These are phyloP conservation scores for Petunia hybrid DNA, from an alignment of 305 asterid genomes.

Conservation along the genomic window DNA sequence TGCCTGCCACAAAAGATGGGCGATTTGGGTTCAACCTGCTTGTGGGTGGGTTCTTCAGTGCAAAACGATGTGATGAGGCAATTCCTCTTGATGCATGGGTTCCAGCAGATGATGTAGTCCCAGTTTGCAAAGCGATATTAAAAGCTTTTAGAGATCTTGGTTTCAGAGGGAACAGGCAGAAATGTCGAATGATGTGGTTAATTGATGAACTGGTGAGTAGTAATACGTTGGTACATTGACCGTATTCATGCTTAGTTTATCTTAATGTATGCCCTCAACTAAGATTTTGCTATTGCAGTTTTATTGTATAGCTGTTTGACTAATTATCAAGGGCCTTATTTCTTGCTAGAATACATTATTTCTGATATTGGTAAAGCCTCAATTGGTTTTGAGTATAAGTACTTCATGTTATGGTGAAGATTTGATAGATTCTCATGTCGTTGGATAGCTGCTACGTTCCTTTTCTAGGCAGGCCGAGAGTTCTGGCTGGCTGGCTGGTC, in stretches of 20 bases:
- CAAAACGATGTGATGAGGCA: constrained; percentile 95
- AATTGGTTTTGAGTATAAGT: too few relatives aligned
- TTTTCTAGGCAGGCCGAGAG: too few relatives aligned
- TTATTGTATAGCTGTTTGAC: background rate
- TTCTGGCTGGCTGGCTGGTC: background rate
- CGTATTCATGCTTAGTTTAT: background rate
- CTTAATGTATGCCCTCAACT: background rate
- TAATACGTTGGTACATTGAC: background rate
- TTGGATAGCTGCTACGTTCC: background rate
- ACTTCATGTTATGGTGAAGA: constrained; percentile 11
- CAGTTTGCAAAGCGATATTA: constrained; percentile 80
- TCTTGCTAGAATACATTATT: background rate
- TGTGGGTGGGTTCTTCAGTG: constrained; percentile 94
- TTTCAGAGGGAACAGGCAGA: constrained; percentile 85
- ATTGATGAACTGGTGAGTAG: constrained; percentile 92
- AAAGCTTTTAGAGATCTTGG: constrained; percentile 93
- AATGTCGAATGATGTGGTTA: constrained; percentile 95
- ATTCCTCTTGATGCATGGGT: constrained; percentile 98
- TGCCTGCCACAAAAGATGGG: constrained; percentile 87
- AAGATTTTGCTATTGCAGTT: background rate
- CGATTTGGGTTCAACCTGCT: constrained; percentile 87
- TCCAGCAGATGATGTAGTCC: constrained; percentile 80
- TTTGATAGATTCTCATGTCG: background rate
- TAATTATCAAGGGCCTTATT: background rate
- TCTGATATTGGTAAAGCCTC: background rate